Base-by-base conservation (phyloP, 2,329 filamentous ascomycete genomes). In the Chrysoporthe puriensis region DNA sequence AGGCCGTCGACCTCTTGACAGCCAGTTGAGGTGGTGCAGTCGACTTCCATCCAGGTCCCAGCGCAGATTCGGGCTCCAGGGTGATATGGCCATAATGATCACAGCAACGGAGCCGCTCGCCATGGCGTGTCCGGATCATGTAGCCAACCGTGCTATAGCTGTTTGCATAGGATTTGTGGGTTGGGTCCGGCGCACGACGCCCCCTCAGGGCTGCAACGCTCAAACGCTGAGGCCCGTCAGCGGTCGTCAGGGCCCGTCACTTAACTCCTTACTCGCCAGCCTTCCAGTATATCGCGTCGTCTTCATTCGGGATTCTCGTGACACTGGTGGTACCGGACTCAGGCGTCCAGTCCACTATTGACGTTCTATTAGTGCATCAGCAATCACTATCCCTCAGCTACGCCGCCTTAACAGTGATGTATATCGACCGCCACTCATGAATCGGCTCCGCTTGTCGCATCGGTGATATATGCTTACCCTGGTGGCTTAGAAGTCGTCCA, bases 41-140 rank as follows among this genome's bases (percentile, higher is more conserved):
- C 26, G 26, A 26, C 26, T 26, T 26, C 26, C 26, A 26, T 26
- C 26, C 2, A 26, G 26, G 26, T 2, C 26, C 26, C 26, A 26
- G 26, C 26, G 26, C 26, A 26, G 26, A 26, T 26, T 26, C 26
- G 26, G 26, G 26, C 26, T 26, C 26, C 26, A 26, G 26, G 26
- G 26, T 26, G 26, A 26, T 26, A 26, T 26, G 26, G 26, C 26
- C 26, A 26, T 26, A 26, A 26, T 26, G 26, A 26, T 26, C 26
- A 26, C 26, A 26, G 26, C 26, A 26, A 26, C 2, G 26, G 26
- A 40, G 21, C 72, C 63, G 8, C 71, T 72, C 13, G 75, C 74
- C 9, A 77, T 74, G 2, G 77, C 72, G 1, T 70, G 72, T 2
- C 72, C 72, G 7, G 75, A 77, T n/a, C 76, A 76, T n/a, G 76